Evolutionary conservation across 805 yeast genomes (phyloP), one percentile per base, ranked within the genome.

Genomic region (Candida ovalis): DNA sequence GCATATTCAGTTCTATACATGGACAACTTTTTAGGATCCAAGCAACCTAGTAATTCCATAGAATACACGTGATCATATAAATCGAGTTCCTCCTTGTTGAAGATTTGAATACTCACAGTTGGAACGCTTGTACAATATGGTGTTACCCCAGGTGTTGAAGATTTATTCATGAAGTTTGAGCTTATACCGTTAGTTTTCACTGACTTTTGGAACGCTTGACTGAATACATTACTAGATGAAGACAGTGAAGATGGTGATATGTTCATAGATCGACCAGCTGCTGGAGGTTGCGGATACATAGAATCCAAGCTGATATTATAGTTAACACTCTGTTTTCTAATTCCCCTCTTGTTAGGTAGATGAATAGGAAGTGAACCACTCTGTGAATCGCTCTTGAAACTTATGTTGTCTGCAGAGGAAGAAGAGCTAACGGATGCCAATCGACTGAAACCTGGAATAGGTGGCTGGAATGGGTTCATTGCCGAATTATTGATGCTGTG

Each of bases 1-100:
- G 97, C 90, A 63, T 92, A 91, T 55, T 82, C 84, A 19, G 77
- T 74, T 36, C 96, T 64, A 60, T 80, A 77, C 47, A 58, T 43
- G 38, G 60, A 63, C 40, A 78, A 64, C 42, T 70, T 71, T 1
- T 61, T 60, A 8, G 57, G 57, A 40, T 73, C 71, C 9, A 70
- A 64, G 2, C 72, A 60, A 37, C 70, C 71, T 43, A 80, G 65
- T 41, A 81, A 59, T 2, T 73, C 62, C 41, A 63, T 57, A 2
- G 74, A 61, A 49, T 71, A 72, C 0, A 72, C 61, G 48, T 74
- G 72, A 46, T 75, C 77, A 54, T 63, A 70, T 12, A 77, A 44
- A 55, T 78, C 80, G 47, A 78, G 55, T 24, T 69, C 57, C 45
- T 71, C 69, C 23, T 64, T 52, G 57, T 81, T 78, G 42, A 70